Evolutionary conservation across 345 rosid species (phyloP), one percentile per base, ranked within the genome.

Genomic region (Triadica sebifera): DNA sequence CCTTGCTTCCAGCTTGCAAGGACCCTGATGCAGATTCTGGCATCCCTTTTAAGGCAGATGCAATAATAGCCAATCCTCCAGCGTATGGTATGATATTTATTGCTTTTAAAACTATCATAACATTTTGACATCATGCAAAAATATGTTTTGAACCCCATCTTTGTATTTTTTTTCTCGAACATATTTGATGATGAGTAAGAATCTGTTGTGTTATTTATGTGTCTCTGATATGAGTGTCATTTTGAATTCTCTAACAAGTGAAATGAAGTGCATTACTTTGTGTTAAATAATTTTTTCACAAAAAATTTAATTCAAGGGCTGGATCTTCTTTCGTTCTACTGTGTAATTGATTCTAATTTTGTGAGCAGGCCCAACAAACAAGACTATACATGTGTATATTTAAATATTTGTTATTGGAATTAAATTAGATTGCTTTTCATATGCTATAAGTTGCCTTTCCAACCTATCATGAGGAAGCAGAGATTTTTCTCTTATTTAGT

Each of bases 31-130:
- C 84, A 39, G 99, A 96, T 84, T 85, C 98, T 58, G 90, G 90
- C 65, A 75, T 96, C 39, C 53, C 91, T 50, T 96, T 96, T 70
- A 93, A 86, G 84, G 97, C 99, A 22, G 98, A 96, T 78, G 99
- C 99, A 58, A 96, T 96, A 64, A 96, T 96, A 77, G 99, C 98
- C 71, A 96, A 96, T 74, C 99, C 99, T 74, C 98, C 97, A 66
- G 98, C 99, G 17, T 96, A 93, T 65, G 99, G 99, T 96, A 72
- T 72, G 85, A 65, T 29, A 70, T 67, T 78, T 51, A 47, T 62
- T 15, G 17, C 37, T 19, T 25, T n/a, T 9, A 47, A 22, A 24
- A 25, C 25, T 70, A 49, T 34, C 29, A 52, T 11, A 38, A 12
- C 39, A n/a, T 39, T 55, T n/a, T 50, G 49, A 15, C 41, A 11